Conservation (phyloP, 345 rosid genomes). For the Rhizophora mangle region DNA sequence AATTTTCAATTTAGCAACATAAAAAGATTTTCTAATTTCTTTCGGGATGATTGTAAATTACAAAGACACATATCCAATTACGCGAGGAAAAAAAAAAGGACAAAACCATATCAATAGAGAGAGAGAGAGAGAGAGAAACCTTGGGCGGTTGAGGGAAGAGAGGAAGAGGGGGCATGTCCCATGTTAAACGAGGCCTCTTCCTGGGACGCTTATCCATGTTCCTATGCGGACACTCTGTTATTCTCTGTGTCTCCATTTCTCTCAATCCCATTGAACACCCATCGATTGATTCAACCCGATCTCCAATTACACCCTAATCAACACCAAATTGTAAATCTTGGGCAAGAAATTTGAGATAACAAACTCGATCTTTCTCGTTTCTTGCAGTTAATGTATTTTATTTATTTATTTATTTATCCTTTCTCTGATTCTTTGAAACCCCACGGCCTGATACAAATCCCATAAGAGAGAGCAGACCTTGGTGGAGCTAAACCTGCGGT, state of each 20-base stretch:
- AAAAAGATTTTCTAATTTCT: too few relatives aligned
- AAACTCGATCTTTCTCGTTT: too few relatives aligned
- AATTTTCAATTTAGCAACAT: background rate
- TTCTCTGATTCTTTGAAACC: background rate
- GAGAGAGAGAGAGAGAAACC: conserved; percentile 25
- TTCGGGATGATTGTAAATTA: background rate
- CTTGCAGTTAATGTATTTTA: too few relatives aligned
- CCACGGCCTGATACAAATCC: background rate
- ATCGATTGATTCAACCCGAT: background rate
- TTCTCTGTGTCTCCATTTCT: conserved; percentile 61
- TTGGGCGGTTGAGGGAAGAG: conserved; percentile 39
- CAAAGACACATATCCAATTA: too few relatives aligned
- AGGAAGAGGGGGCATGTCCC: conserved; percentile 57
- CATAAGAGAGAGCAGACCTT: background rate
- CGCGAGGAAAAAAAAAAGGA: too few relatives aligned
- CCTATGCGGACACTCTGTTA: conserved; percentile 54
- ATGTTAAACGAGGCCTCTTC: conserved; percentile 64
- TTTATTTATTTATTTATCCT: background rate
- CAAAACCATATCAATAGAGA: background rate
- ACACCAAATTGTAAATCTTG: background rate
- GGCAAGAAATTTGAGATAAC: background rate
- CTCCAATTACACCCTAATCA: background rate
- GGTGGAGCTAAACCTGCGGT: background rate
- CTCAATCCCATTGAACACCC: background rate
- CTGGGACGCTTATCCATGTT: conserved; percentile 68